A percentile compares a stretch with the other conserved stretches of the same genome.
Conservation (phyloP, 768 basidiomycete genomes). For the Chalciporus pseudorubinellus region DNA sequence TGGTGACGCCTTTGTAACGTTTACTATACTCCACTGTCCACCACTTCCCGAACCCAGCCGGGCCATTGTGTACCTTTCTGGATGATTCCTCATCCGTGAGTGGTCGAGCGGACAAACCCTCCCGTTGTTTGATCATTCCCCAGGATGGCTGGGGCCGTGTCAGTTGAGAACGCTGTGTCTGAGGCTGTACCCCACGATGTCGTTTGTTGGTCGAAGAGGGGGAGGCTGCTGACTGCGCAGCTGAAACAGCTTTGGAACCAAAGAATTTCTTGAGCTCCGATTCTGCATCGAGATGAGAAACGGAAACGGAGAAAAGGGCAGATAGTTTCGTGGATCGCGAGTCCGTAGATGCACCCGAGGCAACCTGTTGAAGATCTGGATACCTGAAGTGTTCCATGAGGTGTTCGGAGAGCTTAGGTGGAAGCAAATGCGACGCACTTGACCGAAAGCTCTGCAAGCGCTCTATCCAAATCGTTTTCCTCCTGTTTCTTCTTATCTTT, state of each 20-base stretch:
- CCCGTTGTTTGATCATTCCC: slow-evolving; percentile 66
- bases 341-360: slow-evolving; percentile 23
- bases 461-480: slow-evolving; percentile 79
- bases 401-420: not conserved
- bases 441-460: slow-evolving; percentile 77
- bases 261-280: slow-evolving; percentile 94
- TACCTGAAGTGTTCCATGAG: slow-evolving; percentile 37
- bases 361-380: slow-evolving; percentile 47
- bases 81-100: slow-evolving; percentile 54
- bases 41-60: slow-evolving; percentile 64
- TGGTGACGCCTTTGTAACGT: slow-evolving; percentile 78
- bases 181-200: slow-evolving; percentile 36
- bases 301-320: slow-evolving; percentile 73
- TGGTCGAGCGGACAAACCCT: slow-evolving; percentile 67
- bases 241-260: slow-evolving; percentile 82
- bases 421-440: slow-evolving; percentile 46
- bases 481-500: slow-evolving; percentile 63
- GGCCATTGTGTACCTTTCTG: slow-evolving; percentile 42
- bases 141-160: slow-evolving; percentile 75
- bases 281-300: slow-evolving; percentile 80
- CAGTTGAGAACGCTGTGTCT: slow-evolving; percentile 60
- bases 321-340: slow-evolving; percentile 37
- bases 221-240: slow-evolving; percentile 43
- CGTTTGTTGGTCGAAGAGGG: slow-evolving; percentile 35
- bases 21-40: slow-evolving; percentile 89